These are phyloP conservation scores for Tulasnella sp. DNA, from an alignment of 768 basidiomycete species.

Conservation along the genomic window DNA sequence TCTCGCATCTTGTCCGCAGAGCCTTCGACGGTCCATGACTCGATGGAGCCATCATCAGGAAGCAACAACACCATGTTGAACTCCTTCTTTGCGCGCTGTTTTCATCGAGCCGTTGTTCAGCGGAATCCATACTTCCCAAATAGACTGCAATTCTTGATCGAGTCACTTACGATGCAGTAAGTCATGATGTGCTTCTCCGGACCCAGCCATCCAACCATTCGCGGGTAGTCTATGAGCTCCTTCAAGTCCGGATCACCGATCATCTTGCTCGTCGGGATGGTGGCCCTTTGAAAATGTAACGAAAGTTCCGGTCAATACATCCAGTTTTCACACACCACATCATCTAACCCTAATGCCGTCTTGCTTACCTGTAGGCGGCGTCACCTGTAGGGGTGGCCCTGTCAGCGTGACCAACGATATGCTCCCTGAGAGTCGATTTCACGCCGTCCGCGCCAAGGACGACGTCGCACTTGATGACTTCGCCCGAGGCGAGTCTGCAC, in stretches of 20 bases:
- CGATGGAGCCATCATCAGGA: constrained; percentile 17
- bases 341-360: too few relatives aligned
- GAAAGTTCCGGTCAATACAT: too few relatives aligned
- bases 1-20: constrained; percentile 37
- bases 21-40: constrained; percentile 37
- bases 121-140: background rate
- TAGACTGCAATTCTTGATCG: background rate
- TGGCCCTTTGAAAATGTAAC: constrained; percentile 27
- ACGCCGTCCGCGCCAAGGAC: constrained; percentile 34
- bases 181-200: constrained; percentile 16
- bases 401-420: constrained; percentile 38
- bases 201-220: constrained; percentile 42
- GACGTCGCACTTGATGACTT: constrained; percentile 17
- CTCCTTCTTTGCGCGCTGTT: constrained; percentile 20
- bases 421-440: constrained; percentile 40
- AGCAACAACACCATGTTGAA: constrained; percentile 18
- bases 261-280: constrained; percentile 36
- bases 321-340: too few relatives aligned
- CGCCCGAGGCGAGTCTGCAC: constrained; percentile 17
- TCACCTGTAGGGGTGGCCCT: constrained; percentile 45
- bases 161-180: constrained; percentile 15
- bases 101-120: background rate
- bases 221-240: constrained; percentile 35
- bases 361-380: constrained; percentile 40
- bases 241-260: constrained; percentile 42